Evolutionary conservation across 2,329 filamentous ascomycete species (phyloP).

Genomic region (Sclerotinia sclerotiorum): DNA sequence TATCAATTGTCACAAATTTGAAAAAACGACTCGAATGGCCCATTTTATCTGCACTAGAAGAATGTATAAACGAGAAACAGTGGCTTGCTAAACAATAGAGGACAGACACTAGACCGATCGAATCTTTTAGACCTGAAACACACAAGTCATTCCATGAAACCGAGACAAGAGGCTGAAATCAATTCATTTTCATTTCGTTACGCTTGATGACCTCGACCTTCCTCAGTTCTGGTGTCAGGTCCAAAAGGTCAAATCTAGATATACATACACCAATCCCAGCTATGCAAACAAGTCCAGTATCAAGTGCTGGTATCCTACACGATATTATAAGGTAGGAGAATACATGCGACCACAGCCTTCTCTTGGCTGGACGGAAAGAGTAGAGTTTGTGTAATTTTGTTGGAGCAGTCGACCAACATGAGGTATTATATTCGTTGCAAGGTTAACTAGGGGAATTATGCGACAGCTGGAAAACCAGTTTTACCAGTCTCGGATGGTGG

Average conservation of each 20-base stretch:
- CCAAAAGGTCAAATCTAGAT: slow-evolving; percentile 24
- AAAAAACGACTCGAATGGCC: neutral
- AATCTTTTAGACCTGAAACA: neutral
- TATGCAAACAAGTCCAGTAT: slow-evolving; percentile 35
- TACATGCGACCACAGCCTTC: slow-evolving; percentile 24
- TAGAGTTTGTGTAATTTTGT: slow-evolving; percentile 36
- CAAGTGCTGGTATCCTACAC: slow-evolving; percentile 19
- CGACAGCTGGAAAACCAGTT: slow-evolving; percentile 39
- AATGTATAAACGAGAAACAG: too few relatives aligned
- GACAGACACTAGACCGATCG: neutral
- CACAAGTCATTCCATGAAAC: neutral
- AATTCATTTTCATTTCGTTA: slow-evolving; percentile 14
- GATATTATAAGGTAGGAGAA: slow-evolving; percentile 26
- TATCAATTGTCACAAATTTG: neutral
- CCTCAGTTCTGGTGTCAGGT: neutral
- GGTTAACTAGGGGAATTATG: slow-evolving; percentile 27
- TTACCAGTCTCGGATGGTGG: slow-evolving; percentile 38
- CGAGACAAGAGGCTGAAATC: neutral
- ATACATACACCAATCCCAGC: slow-evolving; percentile 37
- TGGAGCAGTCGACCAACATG: slow-evolving; percentile 25
- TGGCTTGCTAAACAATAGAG: neutral
- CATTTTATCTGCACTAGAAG: neutral
- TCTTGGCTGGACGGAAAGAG: slow-evolving; percentile 35
- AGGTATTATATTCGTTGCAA: slow-evolving; percentile 12
- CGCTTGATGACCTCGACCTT: slow-evolving; percentile 12